Evolutionary conservation across 2,329 filamentous ascomycete genomes (phyloP).

Genomic region (Karstenula rhodostoma): DNA sequence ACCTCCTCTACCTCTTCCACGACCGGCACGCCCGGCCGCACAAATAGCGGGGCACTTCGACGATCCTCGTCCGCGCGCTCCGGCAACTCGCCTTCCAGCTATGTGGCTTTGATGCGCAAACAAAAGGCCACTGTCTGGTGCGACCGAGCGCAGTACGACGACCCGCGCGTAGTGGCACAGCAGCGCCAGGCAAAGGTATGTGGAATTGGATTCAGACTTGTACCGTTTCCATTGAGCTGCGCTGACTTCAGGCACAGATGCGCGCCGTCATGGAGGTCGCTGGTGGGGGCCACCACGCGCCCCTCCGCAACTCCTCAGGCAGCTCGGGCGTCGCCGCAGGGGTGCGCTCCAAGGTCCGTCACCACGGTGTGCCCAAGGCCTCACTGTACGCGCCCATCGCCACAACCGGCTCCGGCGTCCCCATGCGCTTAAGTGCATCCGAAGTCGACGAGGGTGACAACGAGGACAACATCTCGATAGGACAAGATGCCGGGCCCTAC

Average conservation of each 20-base stretch:
- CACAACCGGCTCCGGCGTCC: constrained; percentile 79
- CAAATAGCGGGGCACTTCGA: constrained; percentile 65
- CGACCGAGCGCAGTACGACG: constrained; percentile 90
- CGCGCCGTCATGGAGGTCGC: constrained; percentile 85
- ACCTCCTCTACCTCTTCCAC: constrained; percentile 75
- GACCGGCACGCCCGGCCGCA: constrained; percentile 56
- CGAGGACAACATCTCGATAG: constrained; percentile 67
- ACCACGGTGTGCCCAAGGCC: constrained; percentile 81
- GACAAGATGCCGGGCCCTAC: constrained; percentile 47
- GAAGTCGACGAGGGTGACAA: constrained; percentile 91
- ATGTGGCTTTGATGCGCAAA: constrained; percentile 93
- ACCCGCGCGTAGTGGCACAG: constrained; percentile 81
- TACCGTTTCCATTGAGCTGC: neutral
- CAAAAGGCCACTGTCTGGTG: constrained; percentile 99
- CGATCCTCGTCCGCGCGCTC: constrained; percentile 85
- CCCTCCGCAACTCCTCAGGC: constrained; percentile 49
- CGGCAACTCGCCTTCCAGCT: constrained; percentile 71
- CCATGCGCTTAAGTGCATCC: constrained; percentile 90
- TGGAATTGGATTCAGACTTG: neutral
- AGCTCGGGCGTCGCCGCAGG: constrained; percentile 52
- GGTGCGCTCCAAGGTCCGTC: constrained; percentile 85
- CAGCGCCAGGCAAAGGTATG: constrained; percentile 79
- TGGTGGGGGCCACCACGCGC: constrained; percentile 60
- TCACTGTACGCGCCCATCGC: constrained; percentile 83
- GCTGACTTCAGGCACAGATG: constrained; percentile 53